Conservation (phyloP, 2,329 filamentous ascomycete genomes). For the Alternaria triticina region DNA sequence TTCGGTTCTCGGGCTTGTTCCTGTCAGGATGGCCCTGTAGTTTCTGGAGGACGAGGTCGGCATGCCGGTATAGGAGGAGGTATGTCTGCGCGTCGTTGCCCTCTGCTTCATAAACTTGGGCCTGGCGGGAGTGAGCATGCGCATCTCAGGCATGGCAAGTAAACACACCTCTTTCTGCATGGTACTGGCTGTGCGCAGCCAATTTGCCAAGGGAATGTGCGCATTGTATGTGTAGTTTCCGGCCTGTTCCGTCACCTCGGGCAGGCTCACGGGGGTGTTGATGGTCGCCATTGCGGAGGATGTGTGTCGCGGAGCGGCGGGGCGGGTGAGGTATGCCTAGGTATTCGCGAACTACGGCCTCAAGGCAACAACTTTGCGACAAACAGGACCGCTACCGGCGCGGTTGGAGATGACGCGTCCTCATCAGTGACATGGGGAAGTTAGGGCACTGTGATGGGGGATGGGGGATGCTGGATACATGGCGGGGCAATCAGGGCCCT, state of each 20-base stretch:
- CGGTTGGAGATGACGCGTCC: conserved; percentile 29
- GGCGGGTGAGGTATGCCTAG: background rate
- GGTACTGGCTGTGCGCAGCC: conserved; percentile 80
- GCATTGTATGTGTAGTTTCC: conserved; percentile 82
- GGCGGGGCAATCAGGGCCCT: conserved; percentile 33
- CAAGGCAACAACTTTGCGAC: conserved; percentile 8
- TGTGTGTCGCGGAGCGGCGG: conserved; percentile 9
- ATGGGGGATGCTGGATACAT: conserved; percentile 25
- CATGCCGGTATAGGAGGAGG: conserved; percentile 88
- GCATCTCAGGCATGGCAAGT: background rate
- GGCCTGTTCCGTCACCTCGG: conserved; percentile 78
- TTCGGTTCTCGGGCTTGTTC: conserved; percentile 66
- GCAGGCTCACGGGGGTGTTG: conserved; percentile 69
- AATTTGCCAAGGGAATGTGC: conserved; percentile 77
- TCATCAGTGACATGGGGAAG: conserved; percentile 34
- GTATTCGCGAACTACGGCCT: background rate
- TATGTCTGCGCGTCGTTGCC: conserved; percentile 88
- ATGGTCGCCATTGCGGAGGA: conserved; percentile 36
- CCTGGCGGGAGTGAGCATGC: conserved; percentile 40
- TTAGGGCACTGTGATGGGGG: conserved; percentile 32
- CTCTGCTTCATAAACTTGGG: conserved; percentile 82
- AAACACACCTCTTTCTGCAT: conserved; percentile 69
- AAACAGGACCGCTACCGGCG: conserved; percentile 27
- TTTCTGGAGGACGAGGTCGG: conserved; percentile 78
- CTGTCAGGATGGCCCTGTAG: conserved; percentile 79